These are phyloP conservation scores for Kazachstania taianensis DNA, from an alignment of 805 yeast genomes.

Conservation along the genomic window DNA sequence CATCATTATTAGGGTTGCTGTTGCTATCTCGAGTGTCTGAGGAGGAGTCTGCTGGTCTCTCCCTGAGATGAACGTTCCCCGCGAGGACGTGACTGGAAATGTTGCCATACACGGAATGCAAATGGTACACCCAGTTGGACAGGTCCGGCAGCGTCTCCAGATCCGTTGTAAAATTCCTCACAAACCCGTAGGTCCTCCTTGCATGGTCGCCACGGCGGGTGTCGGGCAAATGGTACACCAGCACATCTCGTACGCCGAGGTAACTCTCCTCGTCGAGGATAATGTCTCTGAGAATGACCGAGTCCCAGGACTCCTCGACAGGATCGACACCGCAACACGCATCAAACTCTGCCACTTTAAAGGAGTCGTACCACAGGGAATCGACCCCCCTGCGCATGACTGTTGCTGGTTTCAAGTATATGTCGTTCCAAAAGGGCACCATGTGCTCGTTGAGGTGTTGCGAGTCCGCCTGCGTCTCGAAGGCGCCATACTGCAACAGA, in stretches of 20 bases:
- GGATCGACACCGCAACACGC: neutral
- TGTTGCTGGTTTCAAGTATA: constrained; percentile 17
- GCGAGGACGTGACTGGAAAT: constrained; percentile 23
- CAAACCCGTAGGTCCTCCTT: constrained; percentile 17
- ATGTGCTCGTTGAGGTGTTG: constrained; percentile 23
- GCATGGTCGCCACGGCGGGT: neutral
- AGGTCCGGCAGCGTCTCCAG: constrained; percentile 17
- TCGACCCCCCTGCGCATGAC: constrained; percentile 18
- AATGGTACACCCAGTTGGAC: constrained; percentile 28
- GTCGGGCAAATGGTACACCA: constrained; percentile 24
- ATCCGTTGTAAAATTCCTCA: constrained; percentile 20
- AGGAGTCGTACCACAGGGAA: constrained; percentile 16
- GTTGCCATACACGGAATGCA: constrained; percentile 19
- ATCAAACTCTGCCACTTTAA: constrained; percentile 19
- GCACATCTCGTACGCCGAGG: constrained; percentile 22
- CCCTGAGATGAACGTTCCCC: constrained; percentile 23
- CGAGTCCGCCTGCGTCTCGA: constrained; percentile 20
- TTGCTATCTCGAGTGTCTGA: too few relatives aligned
- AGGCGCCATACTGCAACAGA: constrained; percentile 15
- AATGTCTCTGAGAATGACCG: constrained; percentile 18
- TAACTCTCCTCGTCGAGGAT: constrained; percentile 22
- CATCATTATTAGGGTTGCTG: constrained; percentile 1
- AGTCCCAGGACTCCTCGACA: constrained; percentile 18
- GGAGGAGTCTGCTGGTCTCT: constrained; percentile 9
- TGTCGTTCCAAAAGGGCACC: constrained; percentile 25